Conservation (phyloP, 2,329 filamentous ascomycete species). For the Immersiporthe knoxdaviesiana region DNA sequence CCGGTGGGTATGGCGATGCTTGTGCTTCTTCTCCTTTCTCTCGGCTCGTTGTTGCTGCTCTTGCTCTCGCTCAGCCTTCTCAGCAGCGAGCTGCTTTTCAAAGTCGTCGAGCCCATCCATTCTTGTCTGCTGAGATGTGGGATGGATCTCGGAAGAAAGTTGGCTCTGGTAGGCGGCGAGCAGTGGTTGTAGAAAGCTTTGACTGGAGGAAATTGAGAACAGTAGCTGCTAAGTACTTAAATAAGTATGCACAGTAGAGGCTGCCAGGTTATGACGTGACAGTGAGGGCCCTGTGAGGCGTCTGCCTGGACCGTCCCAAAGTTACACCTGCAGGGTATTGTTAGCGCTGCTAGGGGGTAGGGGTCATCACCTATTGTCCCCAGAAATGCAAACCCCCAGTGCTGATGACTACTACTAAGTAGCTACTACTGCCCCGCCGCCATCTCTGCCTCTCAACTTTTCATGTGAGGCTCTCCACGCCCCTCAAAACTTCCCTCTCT, state of each 20-base stretch:
- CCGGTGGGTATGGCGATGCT: constrained; percentile 35
- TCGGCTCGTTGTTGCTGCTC: constrained; percentile 36
- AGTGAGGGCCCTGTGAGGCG: constrained; percentile 9
- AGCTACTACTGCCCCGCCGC: constrained; percentile 21
- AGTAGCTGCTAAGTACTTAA: not conserved
- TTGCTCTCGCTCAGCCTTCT: constrained; percentile 39
- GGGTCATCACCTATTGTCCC: not conserved
- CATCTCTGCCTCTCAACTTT: constrained; percentile 19
- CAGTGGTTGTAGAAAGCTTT: not conserved
- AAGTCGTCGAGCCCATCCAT: constrained; percentile 40
- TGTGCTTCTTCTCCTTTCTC: constrained; percentile 36
- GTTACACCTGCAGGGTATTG: not conserved
- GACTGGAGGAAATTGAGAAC: not conserved
- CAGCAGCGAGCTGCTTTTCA: constrained; percentile 45
- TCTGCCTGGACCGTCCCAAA: constrained; percentile 11
- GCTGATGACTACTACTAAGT: not conserved
- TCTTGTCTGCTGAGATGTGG: not conserved
- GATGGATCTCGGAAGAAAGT: not conserved
- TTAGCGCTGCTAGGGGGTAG: not conserved
- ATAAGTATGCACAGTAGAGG: too few species aligned
- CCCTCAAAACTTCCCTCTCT: not conserved
- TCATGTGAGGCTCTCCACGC: constrained; percentile 19
- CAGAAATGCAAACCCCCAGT: not conserved
- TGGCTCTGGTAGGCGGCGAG: not conserved
- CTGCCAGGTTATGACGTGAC: not conserved